Percentiles rank a stretch among this genome's conserved stretches.
phyloP scores from a whole-genome alignment of 2,329 filamentous ascomycete species.

The Apiospora arundinis region DNA sequence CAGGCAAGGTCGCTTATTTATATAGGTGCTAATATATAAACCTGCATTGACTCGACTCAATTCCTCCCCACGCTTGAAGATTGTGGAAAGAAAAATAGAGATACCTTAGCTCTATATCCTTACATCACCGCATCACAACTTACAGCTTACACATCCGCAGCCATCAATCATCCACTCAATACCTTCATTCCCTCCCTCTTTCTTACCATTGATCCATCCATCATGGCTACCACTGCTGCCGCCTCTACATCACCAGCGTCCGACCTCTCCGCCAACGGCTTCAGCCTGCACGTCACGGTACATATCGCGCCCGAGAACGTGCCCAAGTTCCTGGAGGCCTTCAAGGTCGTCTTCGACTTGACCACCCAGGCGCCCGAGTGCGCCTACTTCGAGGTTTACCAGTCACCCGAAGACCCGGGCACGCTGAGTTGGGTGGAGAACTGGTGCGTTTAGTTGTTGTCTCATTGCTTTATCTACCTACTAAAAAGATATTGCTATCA shows the following conservation, averaged over 20 bases:
- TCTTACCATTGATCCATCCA: background rate
- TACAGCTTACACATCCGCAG: too few species aligned
- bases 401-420: conserved; percentile 43
- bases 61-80: too few species aligned
- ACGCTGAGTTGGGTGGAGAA: conserved; percentile 48
- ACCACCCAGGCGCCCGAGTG: conserved; percentile 50
- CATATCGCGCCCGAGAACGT: conserved; percentile 36
- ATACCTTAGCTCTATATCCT: too few species aligned
- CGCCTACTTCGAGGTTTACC: conserved; percentile 51
- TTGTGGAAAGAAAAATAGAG: background rate
- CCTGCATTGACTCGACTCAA: background rate
- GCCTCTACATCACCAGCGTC: background rate
- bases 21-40: background rate
- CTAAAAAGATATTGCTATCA: too few species aligned
- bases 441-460: conserved; percentile 38
- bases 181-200: background rate
- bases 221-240: background rate
- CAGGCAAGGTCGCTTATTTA: too few species aligned
- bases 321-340: conserved; percentile 35
- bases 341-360: conserved; percentile 47
- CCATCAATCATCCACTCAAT: background rate
- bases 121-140: too few species aligned
- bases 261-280: conserved; percentile 20
- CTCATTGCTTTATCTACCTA: background rate
- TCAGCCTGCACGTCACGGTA: conserved; percentile 38